A percentile compares a stretch with the other conserved stretches of the same genome.
phyloP scores from a whole-genome alignment of 371 early-diverging fungal species.

The Mortierella sp. region DNA sequence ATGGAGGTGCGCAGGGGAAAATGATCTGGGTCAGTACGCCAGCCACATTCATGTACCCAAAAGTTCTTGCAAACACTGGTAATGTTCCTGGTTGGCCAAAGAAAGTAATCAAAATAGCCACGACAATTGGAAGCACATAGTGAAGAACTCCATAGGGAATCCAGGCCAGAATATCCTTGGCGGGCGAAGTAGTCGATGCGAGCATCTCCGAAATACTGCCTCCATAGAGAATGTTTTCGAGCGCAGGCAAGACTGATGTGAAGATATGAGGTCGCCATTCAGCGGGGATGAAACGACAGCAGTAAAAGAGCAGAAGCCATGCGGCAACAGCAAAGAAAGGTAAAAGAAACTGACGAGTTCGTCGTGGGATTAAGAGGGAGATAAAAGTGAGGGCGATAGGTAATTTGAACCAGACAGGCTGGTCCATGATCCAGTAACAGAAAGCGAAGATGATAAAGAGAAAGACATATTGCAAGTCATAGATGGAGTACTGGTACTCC shows the following conservation, averaged over 20 bases:
- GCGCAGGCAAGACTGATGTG: conserved; percentile 73
- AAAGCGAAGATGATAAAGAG: conserved; percentile 51
- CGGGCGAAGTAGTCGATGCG: conserved; percentile 62
- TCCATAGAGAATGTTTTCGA: conserved; percentile 80
- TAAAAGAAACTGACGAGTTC: conserved; percentile 59
- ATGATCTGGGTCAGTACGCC: conserved; percentile 78
- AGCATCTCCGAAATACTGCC: conserved; percentile 76
- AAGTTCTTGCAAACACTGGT: conserved; percentile 67
- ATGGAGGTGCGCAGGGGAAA: conserved; percentile 71
- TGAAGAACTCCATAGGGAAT: conserved; percentile 81
- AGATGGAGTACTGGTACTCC: conserved; percentile 48
- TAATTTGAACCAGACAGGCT: conserved; percentile 51
- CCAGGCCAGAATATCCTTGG: conserved; percentile 77
- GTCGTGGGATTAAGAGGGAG: conserved; percentile 48
- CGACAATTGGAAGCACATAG: conserved; percentile 72
- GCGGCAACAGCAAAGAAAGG: conserved; percentile 72
- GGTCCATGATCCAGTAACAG: conserved; percentile 57
- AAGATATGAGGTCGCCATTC: conserved; percentile 72
- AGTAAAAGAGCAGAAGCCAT: conserved; percentile 73
- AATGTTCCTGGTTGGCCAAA: conserved; percentile 69
- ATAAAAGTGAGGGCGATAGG: conserved; percentile 36
- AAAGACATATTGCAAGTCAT: conserved; percentile 57
- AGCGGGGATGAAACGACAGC: conserved; percentile 74
- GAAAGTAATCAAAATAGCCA: conserved; percentile 60
- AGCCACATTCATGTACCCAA: conserved; percentile 77